Conservation (phyloP, 306 rosid genomes). For the Lithocarpus polystachyus region DNA sequence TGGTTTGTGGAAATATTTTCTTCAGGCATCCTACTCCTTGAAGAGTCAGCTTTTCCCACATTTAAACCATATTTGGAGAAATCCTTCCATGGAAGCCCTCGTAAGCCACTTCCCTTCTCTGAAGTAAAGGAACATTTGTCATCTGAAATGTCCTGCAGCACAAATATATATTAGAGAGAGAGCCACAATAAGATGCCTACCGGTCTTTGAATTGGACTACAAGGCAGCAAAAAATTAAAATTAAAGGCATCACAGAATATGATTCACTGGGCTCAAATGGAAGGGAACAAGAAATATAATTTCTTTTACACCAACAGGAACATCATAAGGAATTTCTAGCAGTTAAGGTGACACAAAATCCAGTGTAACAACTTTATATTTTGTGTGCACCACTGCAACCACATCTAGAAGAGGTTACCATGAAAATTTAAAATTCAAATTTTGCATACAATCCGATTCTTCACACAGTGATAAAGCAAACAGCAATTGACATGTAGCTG, state of each 20-base stretch:
- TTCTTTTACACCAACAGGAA: not conserved
- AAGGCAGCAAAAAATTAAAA: not conserved
- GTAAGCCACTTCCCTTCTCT: constrained; percentile 13
- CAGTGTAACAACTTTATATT: not conserved
- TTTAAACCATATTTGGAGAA: constrained; percentile 8
- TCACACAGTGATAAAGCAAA: not conserved
- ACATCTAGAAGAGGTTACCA: not conserved
- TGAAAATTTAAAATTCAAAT: not conserved
- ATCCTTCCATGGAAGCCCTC: constrained; percentile 14
- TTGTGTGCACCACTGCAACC: too few species aligned
- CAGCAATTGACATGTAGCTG: not conserved
- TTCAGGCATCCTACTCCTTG: constrained; percentile 1
- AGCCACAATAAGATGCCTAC: not conserved
- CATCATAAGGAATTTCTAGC: constrained; percentile 8
- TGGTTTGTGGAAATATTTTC: constrained; percentile 1
- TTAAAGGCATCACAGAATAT: not conserved
- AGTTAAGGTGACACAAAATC: not conserved
- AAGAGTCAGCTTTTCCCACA: constrained; percentile 16
- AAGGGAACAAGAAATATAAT: not conserved
- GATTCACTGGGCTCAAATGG: not conserved
- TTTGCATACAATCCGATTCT: not conserved
- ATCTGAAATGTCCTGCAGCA: constrained; percentile 29
- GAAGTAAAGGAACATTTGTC: constrained; percentile 12
- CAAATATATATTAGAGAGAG: not conserved
- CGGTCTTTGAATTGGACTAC: not conserved